phyloP scores from a whole-genome alignment of 192 early-diverging fungal genomes.

The Mortierella claussenii region DNA sequence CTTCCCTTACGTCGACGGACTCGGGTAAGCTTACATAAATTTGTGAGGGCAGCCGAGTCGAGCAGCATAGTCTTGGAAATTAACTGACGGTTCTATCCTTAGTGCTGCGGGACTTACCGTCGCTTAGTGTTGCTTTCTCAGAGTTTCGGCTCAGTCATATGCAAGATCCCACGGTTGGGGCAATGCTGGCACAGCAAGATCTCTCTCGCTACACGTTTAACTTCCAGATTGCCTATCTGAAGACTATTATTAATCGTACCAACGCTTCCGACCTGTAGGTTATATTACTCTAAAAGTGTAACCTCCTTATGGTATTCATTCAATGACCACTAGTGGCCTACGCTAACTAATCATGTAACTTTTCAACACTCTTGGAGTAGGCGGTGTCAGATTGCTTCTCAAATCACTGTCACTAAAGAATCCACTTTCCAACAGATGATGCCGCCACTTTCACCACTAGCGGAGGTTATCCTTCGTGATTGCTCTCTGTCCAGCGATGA shows the following conservation, averaged over 20 bases:
- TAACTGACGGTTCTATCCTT: no score
- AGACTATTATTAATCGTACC: slow-evolving; percentile 5
- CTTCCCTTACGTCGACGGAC: not conserved
- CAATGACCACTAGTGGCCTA: no score
- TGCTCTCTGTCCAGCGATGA: not conserved
- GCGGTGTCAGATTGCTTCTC: slow-evolving; percentile 14
- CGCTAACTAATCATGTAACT: no score
- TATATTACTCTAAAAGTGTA: no score
- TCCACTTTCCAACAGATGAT: not conserved
- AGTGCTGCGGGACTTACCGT: slow-evolving; percentile 40
- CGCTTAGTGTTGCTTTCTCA: slow-evolving; percentile 18
- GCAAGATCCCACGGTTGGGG: not conserved
- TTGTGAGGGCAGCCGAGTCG: no score
- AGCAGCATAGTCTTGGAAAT: no score
- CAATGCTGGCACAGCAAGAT: not conserved
- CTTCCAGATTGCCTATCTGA: slow-evolving; percentile 24
- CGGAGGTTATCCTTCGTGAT: slow-evolving; percentile 16
- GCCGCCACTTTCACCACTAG: slow-evolving; percentile 9
- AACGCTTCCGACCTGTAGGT: slow-evolving; percentile 26
- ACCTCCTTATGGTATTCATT: no score
- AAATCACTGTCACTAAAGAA: slow-evolving; percentile 7
- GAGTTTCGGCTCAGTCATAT: slow-evolving; percentile 20
- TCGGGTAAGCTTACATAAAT: no score
- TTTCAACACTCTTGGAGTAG: no score
- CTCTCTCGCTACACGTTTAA: slow-evolving; percentile 2